Evolutionary conservation across 2,329 filamentous ascomycete genomes (phyloP).

Genomic region (Hymenoscyphus scutula): DNA sequence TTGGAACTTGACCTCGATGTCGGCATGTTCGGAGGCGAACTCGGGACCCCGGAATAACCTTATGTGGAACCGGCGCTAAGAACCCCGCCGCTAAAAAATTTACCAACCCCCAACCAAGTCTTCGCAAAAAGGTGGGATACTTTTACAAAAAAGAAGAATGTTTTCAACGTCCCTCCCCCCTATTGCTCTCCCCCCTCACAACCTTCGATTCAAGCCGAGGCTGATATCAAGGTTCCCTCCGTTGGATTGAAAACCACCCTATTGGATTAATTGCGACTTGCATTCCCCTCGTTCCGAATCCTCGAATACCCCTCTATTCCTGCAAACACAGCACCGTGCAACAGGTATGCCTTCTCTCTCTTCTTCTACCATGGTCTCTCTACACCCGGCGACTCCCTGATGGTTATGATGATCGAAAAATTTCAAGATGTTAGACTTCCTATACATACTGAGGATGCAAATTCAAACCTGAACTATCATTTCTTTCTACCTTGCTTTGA

Average conservation of each 20-base stretch:
- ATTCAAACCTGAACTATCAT: slow-evolving; percentile 24
- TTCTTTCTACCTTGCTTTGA: background rate
- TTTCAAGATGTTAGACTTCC: slow-evolving; percentile 36
- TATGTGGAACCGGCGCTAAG: background rate
- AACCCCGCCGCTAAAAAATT: background rate
- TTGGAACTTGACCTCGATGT: too few relatives aligned
- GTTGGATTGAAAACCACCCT: background rate
- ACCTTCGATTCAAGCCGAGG: slow-evolving; percentile 7
- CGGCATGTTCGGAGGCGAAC: too few relatives aligned
- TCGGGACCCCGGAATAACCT: background rate
- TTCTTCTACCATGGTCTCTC: background rate
- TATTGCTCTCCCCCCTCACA: background rate
- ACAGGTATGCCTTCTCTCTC: background rate
- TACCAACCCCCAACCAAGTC: background rate
- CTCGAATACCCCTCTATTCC: background rate
- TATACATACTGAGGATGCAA: slow-evolving; percentile 27
- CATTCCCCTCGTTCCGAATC: background rate
- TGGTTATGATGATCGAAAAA: slow-evolving; percentile 30
- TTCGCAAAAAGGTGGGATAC: slow-evolving; percentile 10
- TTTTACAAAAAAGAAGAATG: slow-evolving; percentile 4
- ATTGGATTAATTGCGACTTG: background rate
- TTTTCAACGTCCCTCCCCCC: background rate
- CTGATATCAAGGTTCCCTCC: background rate
- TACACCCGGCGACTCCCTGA: background rate
- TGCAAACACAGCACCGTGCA: background rate